phyloP scores from a whole-genome alignment of 805 yeast species.

The Wickerhamomyces subpelliculosus region DNA sequence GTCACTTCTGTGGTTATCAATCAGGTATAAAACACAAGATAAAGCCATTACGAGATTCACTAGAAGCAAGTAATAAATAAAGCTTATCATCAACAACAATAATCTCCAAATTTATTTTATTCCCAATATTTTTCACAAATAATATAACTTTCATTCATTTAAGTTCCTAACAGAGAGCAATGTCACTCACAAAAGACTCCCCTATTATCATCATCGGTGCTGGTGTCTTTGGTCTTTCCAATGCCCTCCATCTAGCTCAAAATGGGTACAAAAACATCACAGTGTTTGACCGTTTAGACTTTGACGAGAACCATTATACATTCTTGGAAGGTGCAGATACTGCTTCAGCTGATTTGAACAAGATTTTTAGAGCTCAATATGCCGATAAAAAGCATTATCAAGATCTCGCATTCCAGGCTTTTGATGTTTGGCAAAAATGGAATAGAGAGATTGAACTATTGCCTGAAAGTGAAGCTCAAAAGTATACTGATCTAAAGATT shows the following conservation, averaged over 20 bases:
- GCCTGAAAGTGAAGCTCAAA: not conserved
- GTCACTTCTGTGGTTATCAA: no score
- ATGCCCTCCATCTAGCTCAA: conserved; percentile 33
- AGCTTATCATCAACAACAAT: no score
- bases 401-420: conserved; percentile 16
- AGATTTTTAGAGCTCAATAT: conserved; percentile 31
- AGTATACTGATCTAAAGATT: conserved; percentile 1
- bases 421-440: conserved; percentile 2
- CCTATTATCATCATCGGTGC: conserved; percentile 37
- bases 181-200: conserved; percentile 8
- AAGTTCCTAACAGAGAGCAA: no score
- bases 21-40: no score
- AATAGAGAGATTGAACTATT: not conserved
- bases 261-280: conserved; percentile 32
- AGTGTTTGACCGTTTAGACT: conserved; percentile 30
- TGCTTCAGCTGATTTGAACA: conserved; percentile 35
- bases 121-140: no score
- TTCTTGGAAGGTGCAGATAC: conserved; percentile 33
- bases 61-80: no score
- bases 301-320: conserved; percentile 21
- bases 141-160: no score
- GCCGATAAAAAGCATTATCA: conserved; percentile 30
- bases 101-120: no score
- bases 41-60: no score
- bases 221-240: conserved; percentile 43